Conservation (phyloP, 306 rosid species). For the Prunus armeniaca region DNA sequence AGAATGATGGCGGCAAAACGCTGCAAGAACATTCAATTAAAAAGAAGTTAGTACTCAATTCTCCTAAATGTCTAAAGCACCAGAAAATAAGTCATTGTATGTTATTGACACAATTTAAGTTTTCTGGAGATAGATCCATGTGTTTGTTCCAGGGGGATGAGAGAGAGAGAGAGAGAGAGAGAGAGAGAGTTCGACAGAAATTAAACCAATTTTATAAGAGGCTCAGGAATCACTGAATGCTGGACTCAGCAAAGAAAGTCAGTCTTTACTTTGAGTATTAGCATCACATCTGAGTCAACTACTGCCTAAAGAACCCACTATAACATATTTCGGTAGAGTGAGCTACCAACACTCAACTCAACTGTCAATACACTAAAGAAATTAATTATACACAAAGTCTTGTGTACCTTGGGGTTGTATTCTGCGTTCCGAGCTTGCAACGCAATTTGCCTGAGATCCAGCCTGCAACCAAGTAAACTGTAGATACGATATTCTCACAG, state of each 20-base stretch:
- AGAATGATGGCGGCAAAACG: constrained; percentile 68
- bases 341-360: background rate
- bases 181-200: background rate
- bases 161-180: background rate
- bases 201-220: no score
- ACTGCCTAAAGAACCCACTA: no score
- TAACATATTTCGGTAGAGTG: background rate
- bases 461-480: constrained; percentile 61
- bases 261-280: no score
- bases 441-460: constrained; percentile 63
- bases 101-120: no score
- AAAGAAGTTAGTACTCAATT: background rate
- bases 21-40: constrained; percentile 16
- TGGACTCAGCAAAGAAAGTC: no score
- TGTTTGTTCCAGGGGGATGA: background rate
- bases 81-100: background rate
- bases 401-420: constrained; percentile 48
- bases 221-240: no score
- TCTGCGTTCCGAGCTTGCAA: constrained; percentile 68
- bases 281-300: no score
- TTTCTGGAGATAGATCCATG: background rate
- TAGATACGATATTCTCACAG: constrained; percentile 44
- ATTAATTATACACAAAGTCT: constrained; percentile 10
- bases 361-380: no score
- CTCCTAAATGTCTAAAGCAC: background rate